These are phyloP conservation scores for Pseudevernia furfuracea DNA, from an alignment of 495 filamentous ascomycete species.

Conservation along the genomic window DNA sequence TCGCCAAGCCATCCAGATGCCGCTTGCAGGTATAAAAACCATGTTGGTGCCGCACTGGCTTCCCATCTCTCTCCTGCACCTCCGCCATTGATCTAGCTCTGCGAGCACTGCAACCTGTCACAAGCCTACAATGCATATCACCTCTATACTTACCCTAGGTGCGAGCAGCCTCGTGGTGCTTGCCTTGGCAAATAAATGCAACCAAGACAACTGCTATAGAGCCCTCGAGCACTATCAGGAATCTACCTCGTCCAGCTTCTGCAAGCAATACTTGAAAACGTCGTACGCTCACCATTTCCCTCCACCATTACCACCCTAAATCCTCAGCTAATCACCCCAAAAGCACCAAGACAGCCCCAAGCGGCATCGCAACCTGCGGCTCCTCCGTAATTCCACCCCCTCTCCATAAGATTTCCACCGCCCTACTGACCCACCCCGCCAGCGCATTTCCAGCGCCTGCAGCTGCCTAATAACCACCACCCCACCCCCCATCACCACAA, in stretches of 20 bases:
- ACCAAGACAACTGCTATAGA: conserved; percentile 11
- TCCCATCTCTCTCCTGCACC: background rate
- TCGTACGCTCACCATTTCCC: background rate
- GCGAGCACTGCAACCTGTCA: background rate
- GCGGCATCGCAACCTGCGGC: conserved; percentile 1
- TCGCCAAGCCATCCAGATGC: background rate
- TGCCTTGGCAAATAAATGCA: background rate
- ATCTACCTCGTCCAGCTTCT: background rate
- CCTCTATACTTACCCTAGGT: background rate
- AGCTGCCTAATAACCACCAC: conserved; percentile 2
- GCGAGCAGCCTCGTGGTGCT: background rate
- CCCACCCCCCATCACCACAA: background rate
- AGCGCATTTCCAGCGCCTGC: conserved; percentile 12
- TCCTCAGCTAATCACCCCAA: background rate
- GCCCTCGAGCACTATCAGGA: conserved; percentile 4
- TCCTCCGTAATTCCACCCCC: background rate
- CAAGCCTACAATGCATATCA: background rate
- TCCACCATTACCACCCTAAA: background rate
- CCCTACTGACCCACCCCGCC: background rate
- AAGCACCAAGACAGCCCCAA: background rate
- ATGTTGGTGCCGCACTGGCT: background rate
- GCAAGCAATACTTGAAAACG: conserved; percentile 6
- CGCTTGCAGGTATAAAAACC: background rate
- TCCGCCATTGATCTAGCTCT: background rate
- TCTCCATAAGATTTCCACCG: too few relatives aligned